These are phyloP conservation scores for Spencermartinsiella europaea DNA, from an alignment of 805 yeast genomes.

Conservation along the genomic window DNA sequence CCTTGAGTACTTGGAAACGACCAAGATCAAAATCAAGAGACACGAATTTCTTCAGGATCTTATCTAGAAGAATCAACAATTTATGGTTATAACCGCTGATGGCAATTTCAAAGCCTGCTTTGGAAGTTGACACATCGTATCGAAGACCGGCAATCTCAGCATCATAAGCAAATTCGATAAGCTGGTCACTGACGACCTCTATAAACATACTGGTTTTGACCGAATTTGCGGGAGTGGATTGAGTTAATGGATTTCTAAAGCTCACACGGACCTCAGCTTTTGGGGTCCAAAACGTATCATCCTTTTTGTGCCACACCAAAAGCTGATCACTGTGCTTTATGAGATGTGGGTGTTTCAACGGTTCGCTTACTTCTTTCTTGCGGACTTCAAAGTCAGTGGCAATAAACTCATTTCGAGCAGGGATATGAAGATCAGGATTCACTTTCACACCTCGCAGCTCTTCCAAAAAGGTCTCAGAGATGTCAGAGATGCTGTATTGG, in stretches of 20 bases:
- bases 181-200: constrained; percentile 68
- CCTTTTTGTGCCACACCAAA: constrained; percentile 83
- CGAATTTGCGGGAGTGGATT: constrained; percentile 52
- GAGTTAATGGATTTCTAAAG: constrained; percentile 58
- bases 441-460: constrained; percentile 31
- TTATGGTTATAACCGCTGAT: constrained; percentile 84
- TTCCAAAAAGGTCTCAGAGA: constrained; percentile 33
- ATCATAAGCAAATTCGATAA: constrained; percentile 73
- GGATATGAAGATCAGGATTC: constrained; percentile 47
- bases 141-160: constrained; percentile 78
- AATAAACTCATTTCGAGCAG: constrained; percentile 71
- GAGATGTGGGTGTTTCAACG: constrained; percentile 53
- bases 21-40: constrained; percentile 46
- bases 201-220: constrained; percentile 58
- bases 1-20: constrained; percentile 64
- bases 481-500: constrained; percentile 49
- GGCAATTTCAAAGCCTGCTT: constrained; percentile 66
- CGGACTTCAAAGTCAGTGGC: constrained; percentile 71
- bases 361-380: constrained; percentile 34
- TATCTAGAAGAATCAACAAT: constrained; percentile 53
- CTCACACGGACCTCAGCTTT: constrained; percentile 66
- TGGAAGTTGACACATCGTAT: constrained; percentile 50
- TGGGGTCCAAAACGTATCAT: constrained; percentile 85
- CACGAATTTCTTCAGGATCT: constrained; percentile 51
- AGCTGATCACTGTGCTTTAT: constrained; percentile 46